phyloP scores from a whole-genome alignment of 306 rosid genomes.

The Cucumis cinereus region DNA sequence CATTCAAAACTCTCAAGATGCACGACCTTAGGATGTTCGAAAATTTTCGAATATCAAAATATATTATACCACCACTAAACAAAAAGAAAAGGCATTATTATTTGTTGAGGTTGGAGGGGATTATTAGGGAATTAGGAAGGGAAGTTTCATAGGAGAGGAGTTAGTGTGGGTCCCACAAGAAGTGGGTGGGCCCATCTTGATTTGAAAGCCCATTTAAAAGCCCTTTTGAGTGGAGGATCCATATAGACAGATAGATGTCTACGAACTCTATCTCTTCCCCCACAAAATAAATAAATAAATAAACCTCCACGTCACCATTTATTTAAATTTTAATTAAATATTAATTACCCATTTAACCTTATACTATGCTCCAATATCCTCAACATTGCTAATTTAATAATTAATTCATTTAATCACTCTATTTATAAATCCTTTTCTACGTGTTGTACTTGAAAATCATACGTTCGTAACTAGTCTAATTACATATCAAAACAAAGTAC shows the following conservation, averaged over 20 bases:
- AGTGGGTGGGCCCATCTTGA: conserved; percentile 26
- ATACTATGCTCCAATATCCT: too few species aligned
- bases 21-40: too few species aligned
- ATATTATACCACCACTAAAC: too few species aligned
- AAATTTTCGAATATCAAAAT: too few species aligned
- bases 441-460: too few species aligned
- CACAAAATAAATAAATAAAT: too few species aligned
- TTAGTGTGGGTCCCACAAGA: neutral
- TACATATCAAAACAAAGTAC: neutral
- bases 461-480: too few species aligned
- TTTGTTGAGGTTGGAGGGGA: too few species aligned
- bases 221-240: conserved; percentile 40
- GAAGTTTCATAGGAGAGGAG: neutral
- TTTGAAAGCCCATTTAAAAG: conserved; percentile 30
- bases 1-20: too few species aligned
- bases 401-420: too few species aligned
- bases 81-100: too few species aligned
- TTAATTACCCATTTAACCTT: neutral
- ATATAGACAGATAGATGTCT: conserved; percentile 18
- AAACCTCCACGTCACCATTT: neutral
- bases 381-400: too few species aligned
- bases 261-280: conserved; percentile 19
- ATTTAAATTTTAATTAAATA: neutral
- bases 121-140: neutral
- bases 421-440: neutral